Conservation (phyloP, 257 asterid genomes). For the Galeopsis tetrahit region DNA sequence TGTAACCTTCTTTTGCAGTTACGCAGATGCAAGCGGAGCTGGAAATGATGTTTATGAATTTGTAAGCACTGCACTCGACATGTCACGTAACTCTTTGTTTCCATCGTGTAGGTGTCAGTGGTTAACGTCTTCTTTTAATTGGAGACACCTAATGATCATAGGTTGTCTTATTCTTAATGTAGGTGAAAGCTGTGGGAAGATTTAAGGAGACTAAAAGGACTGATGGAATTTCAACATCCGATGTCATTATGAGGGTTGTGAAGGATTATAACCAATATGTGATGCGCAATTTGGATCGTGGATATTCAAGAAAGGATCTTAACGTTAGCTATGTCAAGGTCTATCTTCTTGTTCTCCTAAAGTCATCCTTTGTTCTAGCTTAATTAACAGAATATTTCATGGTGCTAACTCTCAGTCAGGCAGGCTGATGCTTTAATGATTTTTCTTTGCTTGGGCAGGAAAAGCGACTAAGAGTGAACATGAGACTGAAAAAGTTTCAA, state of each 20-base stretch:
- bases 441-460: slow-evolving; percentile 50
- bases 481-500: slow-evolving; percentile 67
- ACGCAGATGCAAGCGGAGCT: slow-evolving; percentile 53
- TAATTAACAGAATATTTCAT: neutral
- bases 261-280: slow-evolving; percentile 81
- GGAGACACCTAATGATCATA: slow-evolving; percentile 3
- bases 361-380: slow-evolving; percentile 5
- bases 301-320: slow-evolving; percentile 76
- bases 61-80: slow-evolving; percentile 36
- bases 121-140: slow-evolving; percentile 7
- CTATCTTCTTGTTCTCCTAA: slow-evolving; percentile 23
- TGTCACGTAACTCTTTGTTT: neutral
- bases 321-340: slow-evolving; percentile 75
- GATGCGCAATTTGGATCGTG: slow-evolving; percentile 81
- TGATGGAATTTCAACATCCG: slow-evolving; percentile 79
- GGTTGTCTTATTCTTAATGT: slow-evolving; percentile 18
- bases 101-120: neutral
- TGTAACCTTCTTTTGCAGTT: slow-evolving; percentile 43
- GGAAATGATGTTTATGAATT: slow-evolving; percentile 60
- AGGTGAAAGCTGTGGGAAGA: slow-evolving; percentile 66
- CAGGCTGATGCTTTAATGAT: slow-evolving; percentile 22
- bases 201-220: slow-evolving; percentile 76
- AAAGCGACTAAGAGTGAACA: slow-evolving; percentile 69
- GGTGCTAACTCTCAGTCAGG: neutral
- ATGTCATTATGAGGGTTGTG: slow-evolving; percentile 75